phyloP scores from a whole-genome alignment of 345 rosid species.

The Arabidopsis arenosa region DNA sequence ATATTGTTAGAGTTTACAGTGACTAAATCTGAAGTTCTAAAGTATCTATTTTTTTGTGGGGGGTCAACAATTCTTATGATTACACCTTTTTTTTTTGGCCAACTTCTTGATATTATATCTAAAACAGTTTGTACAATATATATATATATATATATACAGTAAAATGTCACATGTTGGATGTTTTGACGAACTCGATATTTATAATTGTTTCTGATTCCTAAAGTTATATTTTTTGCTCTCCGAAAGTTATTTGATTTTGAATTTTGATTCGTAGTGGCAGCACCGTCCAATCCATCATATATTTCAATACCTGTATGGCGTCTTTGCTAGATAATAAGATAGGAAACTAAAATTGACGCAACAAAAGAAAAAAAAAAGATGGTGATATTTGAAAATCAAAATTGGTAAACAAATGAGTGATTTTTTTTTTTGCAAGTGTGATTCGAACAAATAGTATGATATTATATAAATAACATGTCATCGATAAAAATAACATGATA shows the following conservation, averaged over 20 bases:
- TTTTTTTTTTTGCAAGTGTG: not conserved
- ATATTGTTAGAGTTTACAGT: constrained; percentile 15
- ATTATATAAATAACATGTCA: not conserved
- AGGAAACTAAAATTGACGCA: not conserved
- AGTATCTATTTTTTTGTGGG: not conserved
- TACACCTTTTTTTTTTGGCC: not conserved
- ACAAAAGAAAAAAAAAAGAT: too few species aligned
- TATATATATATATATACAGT: too few species aligned
- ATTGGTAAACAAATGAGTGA: not conserved
- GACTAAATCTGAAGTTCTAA: not conserved
- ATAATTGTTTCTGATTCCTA: not conserved
- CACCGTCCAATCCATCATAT: not conserved
- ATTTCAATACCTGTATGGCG: not conserved
- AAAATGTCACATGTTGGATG: constrained; percentile 17
- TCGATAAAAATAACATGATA: not conserved
- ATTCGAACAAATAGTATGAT: not conserved
- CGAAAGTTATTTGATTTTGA: not conserved
- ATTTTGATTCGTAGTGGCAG: not conserved
- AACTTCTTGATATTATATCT: not conserved
- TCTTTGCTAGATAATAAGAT: not conserved
- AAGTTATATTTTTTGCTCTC: not conserved
- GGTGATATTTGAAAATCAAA: too few species aligned
- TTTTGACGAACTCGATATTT: not conserved
- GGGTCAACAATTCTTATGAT: not conserved
- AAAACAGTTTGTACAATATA: not conserved